Evolutionary conservation across 768 basidiomycete species (phyloP).

Genomic region (Tylopilus rubrobrunneus): DNA sequence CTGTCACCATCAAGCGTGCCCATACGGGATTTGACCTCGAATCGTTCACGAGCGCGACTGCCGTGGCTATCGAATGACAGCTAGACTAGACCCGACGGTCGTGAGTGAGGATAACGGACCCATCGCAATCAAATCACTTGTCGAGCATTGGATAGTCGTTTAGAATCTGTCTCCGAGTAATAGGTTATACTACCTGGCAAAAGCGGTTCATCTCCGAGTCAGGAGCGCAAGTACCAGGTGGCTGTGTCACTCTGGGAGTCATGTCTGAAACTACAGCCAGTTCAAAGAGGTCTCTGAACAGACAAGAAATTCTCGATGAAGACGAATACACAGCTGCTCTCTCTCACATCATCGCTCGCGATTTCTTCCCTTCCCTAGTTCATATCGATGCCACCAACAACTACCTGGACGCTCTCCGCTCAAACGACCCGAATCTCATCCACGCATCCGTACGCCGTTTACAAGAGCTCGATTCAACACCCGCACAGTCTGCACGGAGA

Average conservation of each 20-base stretch:
- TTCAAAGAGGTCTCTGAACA: conserved; percentile 58
- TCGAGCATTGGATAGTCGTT: too few species aligned
- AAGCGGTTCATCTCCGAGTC: too few species aligned
- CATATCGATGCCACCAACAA: conserved; percentile 86
- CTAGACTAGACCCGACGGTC: too few species aligned
- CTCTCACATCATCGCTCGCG: conserved; percentile 89
- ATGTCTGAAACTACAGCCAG: conserved; percentile 31
- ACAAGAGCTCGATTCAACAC: conserved; percentile 57
- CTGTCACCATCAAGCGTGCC: too few species aligned
- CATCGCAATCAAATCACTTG: too few species aligned
- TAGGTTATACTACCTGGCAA: too few species aligned
- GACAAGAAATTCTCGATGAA: conserved; percentile 77
- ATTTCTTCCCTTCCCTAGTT: conserved; percentile 94
- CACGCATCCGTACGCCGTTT: conserved; percentile 70
- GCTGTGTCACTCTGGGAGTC: conserved; percentile 7
- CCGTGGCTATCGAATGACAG: too few species aligned
- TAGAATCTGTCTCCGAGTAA: too few species aligned
- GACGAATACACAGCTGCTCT: conserved; percentile 92
- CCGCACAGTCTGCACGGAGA: conserved; percentile 33
- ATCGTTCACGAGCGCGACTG: too few species aligned
- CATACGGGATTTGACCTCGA: too few species aligned
- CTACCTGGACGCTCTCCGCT: conserved; percentile 75
- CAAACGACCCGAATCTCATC: conserved; percentile 76
- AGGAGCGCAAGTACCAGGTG: neutral
- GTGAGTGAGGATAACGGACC: too few species aligned